Evolutionary conservation across 148 eudicot species (phyloP), one percentile per base, ranked within the genome.

Genomic region (Spergularia bocconei): DNA sequence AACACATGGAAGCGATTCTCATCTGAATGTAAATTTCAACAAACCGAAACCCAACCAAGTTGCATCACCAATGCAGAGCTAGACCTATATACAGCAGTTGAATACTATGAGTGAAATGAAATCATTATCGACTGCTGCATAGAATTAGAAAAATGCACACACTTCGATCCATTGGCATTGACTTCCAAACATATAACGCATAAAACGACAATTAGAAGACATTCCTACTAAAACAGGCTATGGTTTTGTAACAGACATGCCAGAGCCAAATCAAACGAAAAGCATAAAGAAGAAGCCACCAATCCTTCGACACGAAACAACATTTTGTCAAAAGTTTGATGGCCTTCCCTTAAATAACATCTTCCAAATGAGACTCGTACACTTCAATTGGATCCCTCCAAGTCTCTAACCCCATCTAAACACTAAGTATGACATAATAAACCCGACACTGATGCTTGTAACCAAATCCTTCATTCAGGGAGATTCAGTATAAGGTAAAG

Each of bases 1-100:
- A 89, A 77, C 91, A 89, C 91, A 91, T 89, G 66, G 89, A 83
- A 76, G 82, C 81, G 29, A 88, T 75, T 84, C 78, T 93, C 92
- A 87, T 89, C 78, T 78, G 82, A 79, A 70, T 64, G 75, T 77
- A 75, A 74, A 41, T 47, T 36, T 47, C 69, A 54, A 39, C 60
- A 56, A 81, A 29, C n/a, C 64, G 48, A 79, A 76, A 75, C 70
- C 63, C 75, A 58, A 63, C 79, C 41, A 70, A 75, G 20, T 80
- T 83, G 80, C 82, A 79, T 66, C 74, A 70, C 77, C 76, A 55
- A 17, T n/a, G 51, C 44, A 75, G 58, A 75, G 72, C 75, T 77
- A 70, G 36, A 72, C 75, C 80, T 77, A 70, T 70, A 67, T 55
- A 58, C n/a, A 63, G 10, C 44, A 73, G 57, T 57, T 63, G 39